phyloP scores from a whole-genome alignment of 23 red algal species.

The Cyanidiococcus yangmingshanensis region DNA sequence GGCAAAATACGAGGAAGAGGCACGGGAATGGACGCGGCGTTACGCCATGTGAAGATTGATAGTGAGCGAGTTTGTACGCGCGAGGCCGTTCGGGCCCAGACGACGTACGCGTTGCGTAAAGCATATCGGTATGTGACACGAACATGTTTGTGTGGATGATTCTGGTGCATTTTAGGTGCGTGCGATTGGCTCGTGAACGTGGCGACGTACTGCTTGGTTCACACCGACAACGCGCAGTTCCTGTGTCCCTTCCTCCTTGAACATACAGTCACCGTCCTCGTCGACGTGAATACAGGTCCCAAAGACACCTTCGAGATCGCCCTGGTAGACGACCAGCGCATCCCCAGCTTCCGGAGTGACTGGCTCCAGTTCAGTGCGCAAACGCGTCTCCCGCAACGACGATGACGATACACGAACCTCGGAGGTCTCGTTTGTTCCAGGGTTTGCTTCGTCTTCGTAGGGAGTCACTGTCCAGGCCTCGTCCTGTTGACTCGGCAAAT shows the following conservation, averaged over 20 bases:
- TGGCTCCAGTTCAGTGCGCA: not conserved
- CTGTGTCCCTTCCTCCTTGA: not conserved
- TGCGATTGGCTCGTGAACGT: too few species aligned
- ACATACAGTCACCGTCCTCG: conserved; percentile 19
- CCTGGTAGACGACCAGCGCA: not conserved
- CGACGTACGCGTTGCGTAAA: not conserved
- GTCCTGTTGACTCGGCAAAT: not conserved
- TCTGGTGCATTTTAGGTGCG: too few species aligned
- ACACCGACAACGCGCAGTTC: conserved; percentile 7
- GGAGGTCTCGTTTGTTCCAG: not conserved
- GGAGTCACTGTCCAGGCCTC: not conserved
- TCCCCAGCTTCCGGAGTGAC: not conserved
- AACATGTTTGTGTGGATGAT: too few species aligned
- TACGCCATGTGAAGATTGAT: conserved; percentile 53
- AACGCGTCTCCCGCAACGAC: not conserved
- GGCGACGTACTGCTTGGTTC: not conserved
- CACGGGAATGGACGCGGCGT: conserved; percentile 94
- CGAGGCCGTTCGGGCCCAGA: not conserved
- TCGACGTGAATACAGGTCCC: not conserved
- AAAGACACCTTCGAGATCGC: not conserved
- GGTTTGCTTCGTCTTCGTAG: not conserved
- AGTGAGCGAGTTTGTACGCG: too few species aligned
- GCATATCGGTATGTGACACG: too few species aligned
- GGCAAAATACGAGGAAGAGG: conserved; percentile 83
- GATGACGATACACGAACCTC: too few species aligned